These are phyloP conservation scores for Apocynum venetum DNA, from an alignment of 257 asterid species.

Conservation along the genomic window DNA sequence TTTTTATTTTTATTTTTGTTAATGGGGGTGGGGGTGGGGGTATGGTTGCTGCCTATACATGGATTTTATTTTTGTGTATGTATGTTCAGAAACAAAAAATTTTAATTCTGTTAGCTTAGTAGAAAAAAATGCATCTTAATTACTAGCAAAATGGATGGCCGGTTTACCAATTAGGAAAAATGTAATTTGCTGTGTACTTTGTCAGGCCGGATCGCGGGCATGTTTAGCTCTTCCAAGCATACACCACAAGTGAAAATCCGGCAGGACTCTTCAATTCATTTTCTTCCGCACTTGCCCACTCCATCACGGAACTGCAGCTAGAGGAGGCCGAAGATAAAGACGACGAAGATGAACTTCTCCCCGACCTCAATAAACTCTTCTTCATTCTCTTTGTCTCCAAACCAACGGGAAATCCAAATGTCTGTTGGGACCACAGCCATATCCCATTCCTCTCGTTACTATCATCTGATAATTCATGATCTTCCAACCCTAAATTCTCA, in stretches of 20 bases:
- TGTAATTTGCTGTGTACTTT: background rate
- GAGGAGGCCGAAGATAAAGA: constrained; percentile 53
- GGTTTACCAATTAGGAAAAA: background rate
- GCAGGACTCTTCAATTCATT: constrained; percentile 44
- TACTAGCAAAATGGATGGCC: background rate
- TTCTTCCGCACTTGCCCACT: constrained; percentile 62
- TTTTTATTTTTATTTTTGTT: background rate
- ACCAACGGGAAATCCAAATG: constrained; percentile 33
- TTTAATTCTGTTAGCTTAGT: background rate
- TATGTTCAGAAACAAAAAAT: background rate
- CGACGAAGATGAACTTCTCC: constrained; percentile 19
- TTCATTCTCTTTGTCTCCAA: constrained; percentile 51
- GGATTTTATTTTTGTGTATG: background rate
- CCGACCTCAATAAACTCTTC: constrained; percentile 29
- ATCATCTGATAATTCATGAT: constrained; percentile 21
- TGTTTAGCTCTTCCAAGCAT: constrained; percentile 49
- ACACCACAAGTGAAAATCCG: constrained; percentile 54
- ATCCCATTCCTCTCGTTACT: background rate
- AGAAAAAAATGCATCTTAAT: background rate
- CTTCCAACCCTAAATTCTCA: constrained; percentile 15
- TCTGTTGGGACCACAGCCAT: constrained; percentile 17
- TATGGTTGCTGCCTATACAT: background rate
- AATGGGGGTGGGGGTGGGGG: no score
- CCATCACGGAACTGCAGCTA: constrained; percentile 57
- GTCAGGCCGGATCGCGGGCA: background rate